phyloP scores from a whole-genome alignment of 225 moss, liverwort and hornwort species.

The Asterella californica region DNA sequence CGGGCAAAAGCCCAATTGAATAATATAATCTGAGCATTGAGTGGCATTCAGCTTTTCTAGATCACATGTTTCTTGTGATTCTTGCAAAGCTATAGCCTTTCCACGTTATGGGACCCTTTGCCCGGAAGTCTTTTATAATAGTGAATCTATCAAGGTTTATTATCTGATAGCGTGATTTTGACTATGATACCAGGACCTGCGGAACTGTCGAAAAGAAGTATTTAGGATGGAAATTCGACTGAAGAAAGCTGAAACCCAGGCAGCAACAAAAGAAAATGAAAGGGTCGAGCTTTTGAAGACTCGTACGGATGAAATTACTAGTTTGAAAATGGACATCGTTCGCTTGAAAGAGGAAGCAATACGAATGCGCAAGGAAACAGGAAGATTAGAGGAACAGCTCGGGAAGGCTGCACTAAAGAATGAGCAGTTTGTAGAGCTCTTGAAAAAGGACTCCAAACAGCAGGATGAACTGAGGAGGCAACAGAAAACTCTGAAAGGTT shows the following conservation, averaged over 20 bases:
- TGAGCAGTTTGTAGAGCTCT: not conserved
- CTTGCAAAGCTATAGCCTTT: too few relatives aligned
- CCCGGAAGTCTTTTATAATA: too few relatives aligned
- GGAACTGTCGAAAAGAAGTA: not conserved
- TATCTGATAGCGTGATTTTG: not conserved
- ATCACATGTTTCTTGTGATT: too few relatives aligned
- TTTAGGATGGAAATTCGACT: not conserved
- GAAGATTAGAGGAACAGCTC: constrained; percentile 3
- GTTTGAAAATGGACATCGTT: not conserved
- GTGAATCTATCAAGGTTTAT: not conserved
- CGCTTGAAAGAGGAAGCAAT: not conserved
- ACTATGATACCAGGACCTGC: not conserved
- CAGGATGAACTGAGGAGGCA: constrained; percentile 11
- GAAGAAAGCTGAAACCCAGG: not conserved
- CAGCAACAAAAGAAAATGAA: not conserved
- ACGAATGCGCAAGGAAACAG: not conserved
- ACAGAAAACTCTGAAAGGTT: constrained; percentile 8
- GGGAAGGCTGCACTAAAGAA: not conserved
- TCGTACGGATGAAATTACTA: not conserved
- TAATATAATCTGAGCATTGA: too few relatives aligned
- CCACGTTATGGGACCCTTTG: too few relatives aligned
- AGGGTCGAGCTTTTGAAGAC: not conserved
- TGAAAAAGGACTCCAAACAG: constrained; percentile 7
- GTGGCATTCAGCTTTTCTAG: too few relatives aligned
- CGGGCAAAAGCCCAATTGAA: too few relatives aligned